Base-by-base conservation (phyloP, 2,329 filamentous ascomycete genomes). In the Tolypocladium paradoxum region DNA sequence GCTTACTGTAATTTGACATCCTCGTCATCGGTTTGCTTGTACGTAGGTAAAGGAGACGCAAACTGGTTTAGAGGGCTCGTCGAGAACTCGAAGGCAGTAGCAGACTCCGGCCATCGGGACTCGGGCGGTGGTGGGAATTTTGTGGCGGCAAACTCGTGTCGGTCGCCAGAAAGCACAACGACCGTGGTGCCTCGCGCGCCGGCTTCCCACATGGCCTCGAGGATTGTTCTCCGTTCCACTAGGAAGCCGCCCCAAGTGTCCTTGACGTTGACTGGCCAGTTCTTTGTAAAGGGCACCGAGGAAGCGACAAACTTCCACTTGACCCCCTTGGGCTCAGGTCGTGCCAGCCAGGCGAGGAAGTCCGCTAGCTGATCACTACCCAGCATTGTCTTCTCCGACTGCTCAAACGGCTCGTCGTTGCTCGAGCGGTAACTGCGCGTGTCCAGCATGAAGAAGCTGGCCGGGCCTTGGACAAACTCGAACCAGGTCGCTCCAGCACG, bases 221-320 rank as follows among this genome's bases (percentile, higher is more conserved):
- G 83, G 29, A 97, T 80, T 53, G 75, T 76, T 52, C 78, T 81
- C 18, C 93, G 84, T 73, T 99, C 93, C 49, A 77, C 73, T 2
- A 96, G 76, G 68, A 95, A 96, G 0, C 92, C 92, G 48, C 89
- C 90, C 93, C 93, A 99, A 0, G 93, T 97, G 65, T 99, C 93
- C 56, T 85, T 77, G 2, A 83, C 83, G 58, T 93, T 92, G 58
- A 96, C 82, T 27, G 83, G 86, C 92, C 93, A 99, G 69, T 99
- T 99, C 73, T 96, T 95, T 7, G 93, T 97, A 66, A 99, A 96
- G 0, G 93, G 93, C 6, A 97, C 87, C 20, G 88, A 91, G 38
- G 88, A 91, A 20, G 91, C 85, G 50, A 99, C 76, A 61, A 99
- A 84, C 73, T 97, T 97, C 92, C 93, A 99, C 63, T 85, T 85